Evolutionary conservation across 345 rosid species (phyloP), one percentile per base, ranked within the genome.

Genomic region (Heritiera littoralis): DNA sequence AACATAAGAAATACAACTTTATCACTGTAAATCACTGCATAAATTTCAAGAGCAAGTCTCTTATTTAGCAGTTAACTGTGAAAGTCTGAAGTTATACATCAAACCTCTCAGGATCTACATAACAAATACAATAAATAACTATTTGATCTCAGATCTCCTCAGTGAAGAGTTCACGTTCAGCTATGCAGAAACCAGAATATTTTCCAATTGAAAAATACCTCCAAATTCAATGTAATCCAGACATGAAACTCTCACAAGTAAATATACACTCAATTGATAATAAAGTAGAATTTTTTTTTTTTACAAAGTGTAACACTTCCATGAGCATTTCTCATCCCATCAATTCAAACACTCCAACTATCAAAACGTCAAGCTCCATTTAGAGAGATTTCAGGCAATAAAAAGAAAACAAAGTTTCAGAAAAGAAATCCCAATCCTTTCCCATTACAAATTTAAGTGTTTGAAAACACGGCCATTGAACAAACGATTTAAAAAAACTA

Each of bases 41-140:
- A 60, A 79, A 48, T 40, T 61, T 12, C 69, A 64, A 13, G 41
- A 38, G 77, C 80, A 83, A 59, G 11, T 55, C 64, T 15, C 60
- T 55, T 65, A 63, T 72, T 6, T 58, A 14, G 75, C 48, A 66
- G 35, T 23, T 12, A 71, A 28, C 66, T 3, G 7, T 3, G 7
- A 51, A 48, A 46, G 74, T 46, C n/a, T 69, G 11, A 46, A 30
- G 20, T 49, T 28, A 70, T 9, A 48, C 5, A 49, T 13, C 8
- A 23, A 60, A 51, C 13, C 14, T 51, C 40, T 15, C 11, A 70
- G 41, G 40, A 67, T 43, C 72, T 13, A 49, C 59, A 28, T 13
- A 71, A 51, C 14, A 59, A 14, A 69, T 46, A n/a, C 55, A 69
- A 23, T 66, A 66, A 7, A 12, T 11, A 2, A 15, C 13, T 51